Conservation (phyloP, 139 green algal species). For the Pleodorina starrii region DNA sequence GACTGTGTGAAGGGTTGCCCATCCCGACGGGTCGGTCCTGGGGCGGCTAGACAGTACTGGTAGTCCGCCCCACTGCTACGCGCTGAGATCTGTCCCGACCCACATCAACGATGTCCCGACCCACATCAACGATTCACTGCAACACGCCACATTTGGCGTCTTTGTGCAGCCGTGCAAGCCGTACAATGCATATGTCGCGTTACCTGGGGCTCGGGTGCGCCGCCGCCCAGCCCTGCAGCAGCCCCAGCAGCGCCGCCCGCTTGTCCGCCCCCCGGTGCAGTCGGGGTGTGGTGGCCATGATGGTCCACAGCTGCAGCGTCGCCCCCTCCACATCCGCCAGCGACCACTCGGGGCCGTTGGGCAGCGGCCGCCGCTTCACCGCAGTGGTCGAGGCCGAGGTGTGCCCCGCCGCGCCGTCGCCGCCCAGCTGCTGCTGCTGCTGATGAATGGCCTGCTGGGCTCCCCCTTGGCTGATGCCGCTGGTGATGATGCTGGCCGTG, state of each 20-base stretch:
- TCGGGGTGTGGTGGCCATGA: not conserved
- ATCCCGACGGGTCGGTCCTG: too few species aligned
- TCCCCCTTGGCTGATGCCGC: too few species aligned
- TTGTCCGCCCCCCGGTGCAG: slow-evolving; percentile 34
- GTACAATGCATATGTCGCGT: not conserved
- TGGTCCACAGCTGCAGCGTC: slow-evolving; percentile 28
- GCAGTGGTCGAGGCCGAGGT: not conserved
- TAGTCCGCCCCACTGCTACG: too few species aligned
- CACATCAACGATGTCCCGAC: too few species aligned
- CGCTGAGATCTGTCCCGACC: too few species aligned
- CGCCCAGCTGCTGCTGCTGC: too few species aligned
- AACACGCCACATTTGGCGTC: too few species aligned
- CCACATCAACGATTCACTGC: too few species aligned
- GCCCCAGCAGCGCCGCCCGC: not conserved
- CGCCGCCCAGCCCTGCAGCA: slow-evolving; percentile 23
- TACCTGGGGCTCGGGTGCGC: slow-evolving; percentile 23
- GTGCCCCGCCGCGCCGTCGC: not conserved
- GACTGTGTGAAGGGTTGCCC: too few species aligned
- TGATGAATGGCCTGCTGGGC: not conserved
- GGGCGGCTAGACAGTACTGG: too few species aligned
- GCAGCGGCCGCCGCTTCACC: not conserved
- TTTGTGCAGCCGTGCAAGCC: too few species aligned
- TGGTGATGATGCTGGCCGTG: too few species aligned
- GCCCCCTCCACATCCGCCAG: slow-evolving; percentile 43
- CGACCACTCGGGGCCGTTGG: not conserved